Percentiles rank a stretch among this genome's conserved stretches.
These are phyloP conservation scores for Sporothrix sp. DNA, from an alignment of 2,329 filamentous ascomycete species.

Conservation along the genomic window DNA sequence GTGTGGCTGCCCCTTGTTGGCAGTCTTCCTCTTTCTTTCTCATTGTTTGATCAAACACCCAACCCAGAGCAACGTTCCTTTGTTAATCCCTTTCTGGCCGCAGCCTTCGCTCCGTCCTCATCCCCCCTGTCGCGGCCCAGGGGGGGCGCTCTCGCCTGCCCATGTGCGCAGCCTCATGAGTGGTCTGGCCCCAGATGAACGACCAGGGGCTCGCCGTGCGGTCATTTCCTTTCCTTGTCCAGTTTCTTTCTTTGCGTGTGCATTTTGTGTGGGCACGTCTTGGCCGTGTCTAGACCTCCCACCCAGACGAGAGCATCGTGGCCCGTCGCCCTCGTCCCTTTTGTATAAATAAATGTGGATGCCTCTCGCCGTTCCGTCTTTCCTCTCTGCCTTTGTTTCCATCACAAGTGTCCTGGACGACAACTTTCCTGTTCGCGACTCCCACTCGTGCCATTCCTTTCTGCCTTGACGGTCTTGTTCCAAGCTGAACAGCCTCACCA, in stretches of 20 bases:
- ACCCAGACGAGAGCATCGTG: conserved; percentile 1
- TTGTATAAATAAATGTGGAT: too few species aligned
- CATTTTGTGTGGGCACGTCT: background rate
- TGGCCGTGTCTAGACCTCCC: background rate
- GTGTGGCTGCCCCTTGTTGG: background rate
- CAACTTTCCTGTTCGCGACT: background rate
- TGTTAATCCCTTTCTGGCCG: background rate
- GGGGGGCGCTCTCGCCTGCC: background rate
- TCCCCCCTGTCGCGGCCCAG: background rate
- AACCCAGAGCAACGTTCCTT: too few species aligned
- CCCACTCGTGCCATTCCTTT: background rate
- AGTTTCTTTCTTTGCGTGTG: background rate
- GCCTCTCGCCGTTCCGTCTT: background rate
- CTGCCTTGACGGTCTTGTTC: background rate
- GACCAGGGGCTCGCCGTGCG: background rate
- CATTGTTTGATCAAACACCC: background rate
- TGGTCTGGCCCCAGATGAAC: conserved; percentile 1
- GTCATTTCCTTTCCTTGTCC: conserved; percentile 6
- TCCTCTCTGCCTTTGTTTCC: background rate
- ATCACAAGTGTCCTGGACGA: conserved; percentile 5
- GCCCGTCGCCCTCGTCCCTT: background rate
- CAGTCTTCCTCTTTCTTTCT: background rate
- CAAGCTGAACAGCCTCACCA: background rate
- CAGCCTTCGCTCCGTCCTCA: background rate
- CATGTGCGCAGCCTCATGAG: conserved; percentile 2